Conservation (phyloP, 768 basidiomycete species). For the Russula brevipes region DNA sequence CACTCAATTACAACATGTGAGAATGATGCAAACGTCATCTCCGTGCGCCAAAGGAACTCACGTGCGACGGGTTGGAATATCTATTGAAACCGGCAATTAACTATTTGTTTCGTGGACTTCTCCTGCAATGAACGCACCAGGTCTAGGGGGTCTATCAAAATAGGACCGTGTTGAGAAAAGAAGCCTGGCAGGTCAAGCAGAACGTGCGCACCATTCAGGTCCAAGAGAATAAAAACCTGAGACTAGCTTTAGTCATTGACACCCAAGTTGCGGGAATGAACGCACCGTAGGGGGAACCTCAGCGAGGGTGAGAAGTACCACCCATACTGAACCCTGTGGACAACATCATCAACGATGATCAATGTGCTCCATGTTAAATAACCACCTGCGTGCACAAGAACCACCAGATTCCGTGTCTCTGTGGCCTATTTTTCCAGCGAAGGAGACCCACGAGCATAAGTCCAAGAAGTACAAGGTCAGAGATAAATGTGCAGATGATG, state of each 20-base stretch:
- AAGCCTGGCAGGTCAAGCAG: not conserved
- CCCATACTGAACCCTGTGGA: constrained; percentile 10
- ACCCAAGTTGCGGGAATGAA: not conserved
- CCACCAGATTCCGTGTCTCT: constrained; percentile 3
- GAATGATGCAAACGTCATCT: not conserved
- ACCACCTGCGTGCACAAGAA: constrained; percentile 12
- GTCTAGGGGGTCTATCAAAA: constrained; percentile 12
- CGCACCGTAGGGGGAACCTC: constrained; percentile 18
- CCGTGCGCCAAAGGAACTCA: not conserved
- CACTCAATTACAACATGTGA: not conserved
- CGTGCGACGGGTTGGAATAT: constrained; percentile 11
- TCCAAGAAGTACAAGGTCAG: constrained; percentile 13
- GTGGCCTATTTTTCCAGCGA: constrained; percentile 4
- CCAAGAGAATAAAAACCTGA: constrained; percentile 16
- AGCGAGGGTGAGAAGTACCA: constrained; percentile 8
- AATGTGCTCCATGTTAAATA: not conserved
- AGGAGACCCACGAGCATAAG: constrained; percentile 17
- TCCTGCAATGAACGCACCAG: constrained; percentile 7
- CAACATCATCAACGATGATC: not conserved
- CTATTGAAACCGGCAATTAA: not conserved
- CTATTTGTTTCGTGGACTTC: not conserved
- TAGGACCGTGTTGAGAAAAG: not conserved
- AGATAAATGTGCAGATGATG: constrained; percentile 5
- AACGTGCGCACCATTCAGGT: constrained; percentile 18
- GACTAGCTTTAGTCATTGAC: not conserved